Conservation (phyloP, 129 eudicot species). For the Pittosporum tobira region DNA sequence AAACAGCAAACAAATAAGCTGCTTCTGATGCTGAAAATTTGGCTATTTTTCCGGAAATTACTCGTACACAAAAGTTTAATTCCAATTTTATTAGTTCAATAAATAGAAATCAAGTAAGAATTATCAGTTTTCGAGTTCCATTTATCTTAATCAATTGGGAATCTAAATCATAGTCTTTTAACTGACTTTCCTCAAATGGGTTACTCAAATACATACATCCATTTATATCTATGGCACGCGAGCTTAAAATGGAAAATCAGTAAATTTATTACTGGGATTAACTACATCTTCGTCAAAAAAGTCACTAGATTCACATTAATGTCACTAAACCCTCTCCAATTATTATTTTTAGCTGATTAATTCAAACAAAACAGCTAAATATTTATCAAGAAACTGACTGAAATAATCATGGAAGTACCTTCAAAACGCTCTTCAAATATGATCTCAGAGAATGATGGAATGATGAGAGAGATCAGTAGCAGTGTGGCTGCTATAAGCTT, state of each 20-base stretch:
- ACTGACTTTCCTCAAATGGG: neutral
- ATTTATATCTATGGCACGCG: neutral
- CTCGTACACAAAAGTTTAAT: no score
- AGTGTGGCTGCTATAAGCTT: constrained; percentile 12
- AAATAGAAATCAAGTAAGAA: no score
- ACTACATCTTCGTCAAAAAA: neutral
- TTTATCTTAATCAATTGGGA: neutral
- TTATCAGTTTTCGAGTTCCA: neutral
- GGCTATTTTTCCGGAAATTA: neutral
- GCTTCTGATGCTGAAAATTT: neutral
- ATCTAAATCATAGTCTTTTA: neutral
- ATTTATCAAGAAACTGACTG: no score
- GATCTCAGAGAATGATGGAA: constrained; percentile 47
- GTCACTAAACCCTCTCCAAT: neutral
- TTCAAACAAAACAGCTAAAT: neutral
- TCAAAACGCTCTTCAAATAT: constrained; percentile 90
- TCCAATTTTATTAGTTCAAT: neutral
- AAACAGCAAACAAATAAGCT: neutral
- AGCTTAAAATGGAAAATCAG: neutral
- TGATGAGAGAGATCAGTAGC: constrained; percentile 21
- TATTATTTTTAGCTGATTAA: neutral
- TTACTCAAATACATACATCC: neutral
- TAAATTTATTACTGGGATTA: neutral
- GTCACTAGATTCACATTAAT: neutral
- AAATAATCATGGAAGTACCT: no score